Evolutionary conservation across 2,329 filamentous ascomycete species (phyloP), one percentile per base, ranked within the genome.

Genomic region (Mycogone perniciosa): DNA sequence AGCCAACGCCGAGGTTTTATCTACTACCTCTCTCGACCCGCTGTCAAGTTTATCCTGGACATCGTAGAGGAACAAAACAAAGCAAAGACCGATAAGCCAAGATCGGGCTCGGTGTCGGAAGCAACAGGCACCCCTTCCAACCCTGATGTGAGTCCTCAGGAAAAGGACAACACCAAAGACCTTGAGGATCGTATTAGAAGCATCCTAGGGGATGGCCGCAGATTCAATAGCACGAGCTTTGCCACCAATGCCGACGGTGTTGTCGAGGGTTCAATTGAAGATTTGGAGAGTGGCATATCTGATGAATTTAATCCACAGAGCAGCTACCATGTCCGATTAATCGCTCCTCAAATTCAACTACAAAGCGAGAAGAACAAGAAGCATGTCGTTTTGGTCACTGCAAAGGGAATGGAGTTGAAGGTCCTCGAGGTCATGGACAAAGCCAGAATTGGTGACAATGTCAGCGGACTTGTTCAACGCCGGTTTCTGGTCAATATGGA

Each of bases 341-440:
- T 99, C 60, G 93, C 92, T 5, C 93, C 93, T 10, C 93, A 99
- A 66, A 96, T 99, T 53, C 93, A 99, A 66, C 77, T 99, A 41
- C 92, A 99, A 65, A 97, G 93, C 66, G 93, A 99, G 64, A 97
- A 96, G 76, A 97, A 99, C 67, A 86, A 86, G 55, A 96, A 95
- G 67, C 88, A 95, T 52, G 93, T 95, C n/a, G 87, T 96, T 5
- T 76, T 99, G n/a, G 85, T 97, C 43, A 93, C 92, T 3, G 90
- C 91, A 30, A 97, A 97, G 69, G 89, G 91, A 48, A 99, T 99
- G 90, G 91, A 97, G 67, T 81, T 97, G 51, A 97, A 97, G 72
- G 88, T 99, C 8, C 82, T 99, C 20, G 92, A 96, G 58, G 92
- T 99, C 61, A 96, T 97, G 87, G 93, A 99, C 71, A 96, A 95